These are phyloP conservation scores for Penicillium sclerotiorum DNA, from an alignment of 2,329 filamentous ascomycete species.

Conservation along the genomic window DNA sequence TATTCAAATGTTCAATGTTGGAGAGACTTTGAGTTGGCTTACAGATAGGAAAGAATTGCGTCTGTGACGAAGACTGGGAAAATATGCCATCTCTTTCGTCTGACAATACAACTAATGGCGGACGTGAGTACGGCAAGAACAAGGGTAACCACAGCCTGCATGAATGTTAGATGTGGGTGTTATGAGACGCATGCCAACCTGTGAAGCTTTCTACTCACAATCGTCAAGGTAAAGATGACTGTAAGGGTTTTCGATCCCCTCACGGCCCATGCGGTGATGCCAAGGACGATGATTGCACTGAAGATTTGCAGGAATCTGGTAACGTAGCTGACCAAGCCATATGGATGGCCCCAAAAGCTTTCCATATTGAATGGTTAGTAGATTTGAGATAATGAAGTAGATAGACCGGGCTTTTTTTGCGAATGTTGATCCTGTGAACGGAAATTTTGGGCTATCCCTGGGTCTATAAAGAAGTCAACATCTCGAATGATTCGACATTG, in stretches of 20 bases:
- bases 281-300: constrained; percentile 22
- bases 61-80: constrained; percentile 14
- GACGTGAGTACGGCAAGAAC: constrained; percentile 9
- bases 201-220: constrained; percentile 11
- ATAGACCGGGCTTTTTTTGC: too few species aligned
- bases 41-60: constrained; percentile 19
- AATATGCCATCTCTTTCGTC: constrained; percentile 13
- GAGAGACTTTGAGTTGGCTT: background rate
- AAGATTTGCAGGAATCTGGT: constrained; percentile 13
- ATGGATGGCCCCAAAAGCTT: constrained; percentile 13
- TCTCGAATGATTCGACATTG: background rate
- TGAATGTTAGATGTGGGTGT: background rate
- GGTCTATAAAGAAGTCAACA: background rate
- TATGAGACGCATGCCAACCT: background rate
- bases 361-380: constrained; percentile 5
- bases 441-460: too few species aligned
- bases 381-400: too few species aligned
- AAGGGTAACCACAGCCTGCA: constrained; percentile 7
- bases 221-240: constrained; percentile 20
- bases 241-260: constrained; percentile 19
- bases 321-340: constrained; percentile 10
- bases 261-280: constrained; percentile 25
- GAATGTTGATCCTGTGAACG: too few species aligned
- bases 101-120: constrained; percentile 8
- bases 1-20: background rate